Evolutionary conservation across 2,329 filamentous ascomycete genomes (phyloP).

Genomic region (Pseudofabraea citricarpa): DNA sequence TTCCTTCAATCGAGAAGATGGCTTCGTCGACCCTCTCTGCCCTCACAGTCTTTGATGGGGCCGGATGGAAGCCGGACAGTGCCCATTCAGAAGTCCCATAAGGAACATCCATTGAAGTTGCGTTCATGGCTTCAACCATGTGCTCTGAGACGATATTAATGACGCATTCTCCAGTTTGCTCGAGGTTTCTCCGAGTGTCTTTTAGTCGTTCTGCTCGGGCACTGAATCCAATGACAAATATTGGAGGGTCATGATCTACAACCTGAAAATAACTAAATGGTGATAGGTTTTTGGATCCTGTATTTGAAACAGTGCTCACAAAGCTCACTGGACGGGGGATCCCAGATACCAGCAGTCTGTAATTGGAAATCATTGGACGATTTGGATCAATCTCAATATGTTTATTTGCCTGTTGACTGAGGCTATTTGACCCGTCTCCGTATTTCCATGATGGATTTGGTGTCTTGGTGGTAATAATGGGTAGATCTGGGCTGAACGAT

Average conservation of each 20-base stretch:
- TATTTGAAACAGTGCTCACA: slow-evolving; percentile 48
- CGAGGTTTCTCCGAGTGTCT: slow-evolving; percentile 52
- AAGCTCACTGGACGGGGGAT: slow-evolving; percentile 57
- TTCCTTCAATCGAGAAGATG: slow-evolving; percentile 77
- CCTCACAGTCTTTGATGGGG: slow-evolving; percentile 59
- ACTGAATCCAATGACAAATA: slow-evolving; percentile 55
- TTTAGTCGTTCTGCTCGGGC: slow-evolving; percentile 52
- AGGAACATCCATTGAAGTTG: slow-evolving; percentile 53
- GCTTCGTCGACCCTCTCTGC: slow-evolving; percentile 75
- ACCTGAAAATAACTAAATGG: slow-evolving; percentile 60
- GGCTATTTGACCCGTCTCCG: slow-evolving; percentile 28
- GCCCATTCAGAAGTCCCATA: slow-evolving; percentile 63
- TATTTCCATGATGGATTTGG: slow-evolving; percentile 45
- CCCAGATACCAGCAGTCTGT: slow-evolving; percentile 60
- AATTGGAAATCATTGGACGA: slow-evolving; percentile 51
- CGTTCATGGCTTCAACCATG: slow-evolving; percentile 66
- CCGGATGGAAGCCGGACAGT: slow-evolving; percentile 69
- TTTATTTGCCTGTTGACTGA: slow-evolving; percentile 34
- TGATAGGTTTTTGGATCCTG: slow-evolving; percentile 55
- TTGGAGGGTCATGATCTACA: slow-evolving; percentile 57
- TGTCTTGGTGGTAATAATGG: slow-evolving; percentile 37
- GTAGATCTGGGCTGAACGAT: slow-evolving; percentile 30
- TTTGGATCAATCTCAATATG: slow-evolving; percentile 60
- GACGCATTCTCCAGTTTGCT: slow-evolving; percentile 50
- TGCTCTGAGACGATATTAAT: slow-evolving; percentile 68